Evolutionary conservation across 306 rosid species (phyloP).

Genomic region (Fragaria vesca): DNA sequence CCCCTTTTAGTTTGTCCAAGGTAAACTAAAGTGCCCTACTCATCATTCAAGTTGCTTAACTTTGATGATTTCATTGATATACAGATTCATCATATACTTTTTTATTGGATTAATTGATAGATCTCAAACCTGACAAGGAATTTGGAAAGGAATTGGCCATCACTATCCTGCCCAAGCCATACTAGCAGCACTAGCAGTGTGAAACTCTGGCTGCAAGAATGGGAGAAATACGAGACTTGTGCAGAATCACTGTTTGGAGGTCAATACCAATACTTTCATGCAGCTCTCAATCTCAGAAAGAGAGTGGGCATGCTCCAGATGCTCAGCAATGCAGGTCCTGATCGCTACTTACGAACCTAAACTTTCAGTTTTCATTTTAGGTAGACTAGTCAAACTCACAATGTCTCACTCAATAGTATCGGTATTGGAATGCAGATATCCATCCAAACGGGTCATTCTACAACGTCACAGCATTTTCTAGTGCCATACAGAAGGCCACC

Average conservation of each 20-base stretch:
- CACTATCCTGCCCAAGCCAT: constrained; percentile 10
- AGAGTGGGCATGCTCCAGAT: not conserved
- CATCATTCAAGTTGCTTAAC: not conserved
- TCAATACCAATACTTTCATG: constrained; percentile 14
- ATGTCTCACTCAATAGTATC: not conserved
- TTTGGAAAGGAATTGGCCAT: not conserved
- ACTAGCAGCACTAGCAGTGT: not conserved
- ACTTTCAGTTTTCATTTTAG: not conserved
- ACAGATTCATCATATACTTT: not conserved
- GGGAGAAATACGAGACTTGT: constrained; percentile 11
- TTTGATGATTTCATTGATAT: not conserved
- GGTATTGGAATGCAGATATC: not conserved
- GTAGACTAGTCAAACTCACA: not conserved
- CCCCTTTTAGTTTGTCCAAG: not conserved
- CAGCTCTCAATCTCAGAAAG: constrained; percentile 1
- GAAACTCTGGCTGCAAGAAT: constrained; percentile 4
- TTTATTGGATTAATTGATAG: not conserved
- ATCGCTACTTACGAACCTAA: not conserved
- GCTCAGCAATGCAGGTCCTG: constrained; percentile 2
- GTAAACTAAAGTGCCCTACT: not conserved
- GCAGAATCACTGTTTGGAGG: constrained; percentile 10
- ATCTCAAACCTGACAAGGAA: constrained; percentile 3
- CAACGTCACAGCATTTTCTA: not conserved
- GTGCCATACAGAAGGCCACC: not conserved
- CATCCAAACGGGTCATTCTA: constrained; percentile 2